These are phyloP conservation scores for Hypoxylon sp. DNA, from an alignment of 2,329 filamentous ascomycete genomes.

Conservation along the genomic window DNA sequence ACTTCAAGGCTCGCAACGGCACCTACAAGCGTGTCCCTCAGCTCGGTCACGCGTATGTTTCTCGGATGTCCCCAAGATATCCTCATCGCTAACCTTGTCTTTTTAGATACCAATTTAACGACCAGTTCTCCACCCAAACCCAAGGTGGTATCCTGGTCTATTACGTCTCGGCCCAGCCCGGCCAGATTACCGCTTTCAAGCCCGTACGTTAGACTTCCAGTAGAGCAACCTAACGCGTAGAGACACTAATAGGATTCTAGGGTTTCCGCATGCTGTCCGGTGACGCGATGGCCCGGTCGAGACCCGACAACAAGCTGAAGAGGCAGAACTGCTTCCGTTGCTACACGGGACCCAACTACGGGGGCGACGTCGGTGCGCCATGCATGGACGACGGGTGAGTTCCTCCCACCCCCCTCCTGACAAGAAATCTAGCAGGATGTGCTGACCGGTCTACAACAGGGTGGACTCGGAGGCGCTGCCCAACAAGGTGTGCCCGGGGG, in stretches of 20 bases:
- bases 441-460: constrained; percentile 39
- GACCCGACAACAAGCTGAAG: constrained; percentile 44
- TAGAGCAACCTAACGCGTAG: no score
- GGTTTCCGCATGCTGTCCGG: constrained; percentile 59
- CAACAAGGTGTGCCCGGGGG: constrained; percentile 51
- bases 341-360: constrained; percentile 55
- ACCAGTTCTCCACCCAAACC: constrained; percentile 53
- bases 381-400: constrained; percentile 56
- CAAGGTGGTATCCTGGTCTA: constrained; percentile 55
- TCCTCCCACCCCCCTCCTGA: constrained; percentile 31
- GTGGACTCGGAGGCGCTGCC: constrained; percentile 52
- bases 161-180: constrained; percentile 54
- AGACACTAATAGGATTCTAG: constrained; percentile 46
- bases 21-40: constrained; percentile 45
- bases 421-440: background rate
- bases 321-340: constrained; percentile 54
- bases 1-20: constrained; percentile 46
- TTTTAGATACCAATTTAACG: constrained; percentile 49
- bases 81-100: constrained; percentile 14
- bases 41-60: constrained; percentile 66
- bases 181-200: constrained; percentile 55
- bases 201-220: constrained; percentile 57
- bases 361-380: constrained; percentile 54
- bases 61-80: background rate
- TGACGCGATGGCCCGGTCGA: constrained; percentile 49